phyloP scores from a whole-genome alignment of 2,329 filamentous ascomycete species.

The Fusarium torulosum region DNA sequence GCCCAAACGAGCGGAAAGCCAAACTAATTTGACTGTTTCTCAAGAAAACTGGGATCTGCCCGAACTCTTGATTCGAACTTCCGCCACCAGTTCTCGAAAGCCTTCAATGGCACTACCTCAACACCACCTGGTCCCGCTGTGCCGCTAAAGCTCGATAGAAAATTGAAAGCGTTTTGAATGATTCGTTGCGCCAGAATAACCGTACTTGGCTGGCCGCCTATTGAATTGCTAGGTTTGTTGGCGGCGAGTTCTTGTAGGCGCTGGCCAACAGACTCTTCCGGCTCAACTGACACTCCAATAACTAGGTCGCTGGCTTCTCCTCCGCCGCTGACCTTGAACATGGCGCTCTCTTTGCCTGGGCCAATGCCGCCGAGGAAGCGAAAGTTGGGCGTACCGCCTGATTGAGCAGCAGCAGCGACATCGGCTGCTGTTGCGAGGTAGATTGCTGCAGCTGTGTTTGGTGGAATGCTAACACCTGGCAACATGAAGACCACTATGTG shows the following conservation, averaged over 20 bases:
- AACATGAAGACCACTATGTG: constrained; percentile 92
- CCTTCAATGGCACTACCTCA: constrained; percentile 92
- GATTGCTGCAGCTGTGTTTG: constrained; percentile 85
- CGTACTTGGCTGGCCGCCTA: constrained; percentile 67
- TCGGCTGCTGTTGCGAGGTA: constrained; percentile 75
- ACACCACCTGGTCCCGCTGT: constrained; percentile 71
- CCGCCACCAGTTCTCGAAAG: constrained; percentile 97
- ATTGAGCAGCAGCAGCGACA: constrained; percentile 55
- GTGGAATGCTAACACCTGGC: constrained; percentile 79
- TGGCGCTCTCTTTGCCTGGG: constrained; percentile 89
- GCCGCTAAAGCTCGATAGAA: constrained; percentile 86
- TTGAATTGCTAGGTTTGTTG: constrained; percentile 43
- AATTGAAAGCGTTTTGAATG: constrained; percentile 98
- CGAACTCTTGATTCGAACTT: constrained; percentile 93
- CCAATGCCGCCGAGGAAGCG: constrained; percentile 90
- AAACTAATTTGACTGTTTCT: constrained; percentile 63
- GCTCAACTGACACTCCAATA: constrained; percentile 86
- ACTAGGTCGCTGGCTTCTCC: constrained; percentile 65
- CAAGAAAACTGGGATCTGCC: constrained; percentile 88
- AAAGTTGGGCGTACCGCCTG: constrained; percentile 70
- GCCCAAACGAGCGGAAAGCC: no score
- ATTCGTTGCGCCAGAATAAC: constrained; percentile 89
- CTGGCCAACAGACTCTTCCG: constrained; percentile 75
- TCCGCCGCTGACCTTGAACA: constrained; percentile 79
- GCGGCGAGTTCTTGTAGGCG: constrained; percentile 72